Conservation (phyloP, 2,329 filamentous ascomycete species). For the Dothideomycetidae sp. region DNA sequence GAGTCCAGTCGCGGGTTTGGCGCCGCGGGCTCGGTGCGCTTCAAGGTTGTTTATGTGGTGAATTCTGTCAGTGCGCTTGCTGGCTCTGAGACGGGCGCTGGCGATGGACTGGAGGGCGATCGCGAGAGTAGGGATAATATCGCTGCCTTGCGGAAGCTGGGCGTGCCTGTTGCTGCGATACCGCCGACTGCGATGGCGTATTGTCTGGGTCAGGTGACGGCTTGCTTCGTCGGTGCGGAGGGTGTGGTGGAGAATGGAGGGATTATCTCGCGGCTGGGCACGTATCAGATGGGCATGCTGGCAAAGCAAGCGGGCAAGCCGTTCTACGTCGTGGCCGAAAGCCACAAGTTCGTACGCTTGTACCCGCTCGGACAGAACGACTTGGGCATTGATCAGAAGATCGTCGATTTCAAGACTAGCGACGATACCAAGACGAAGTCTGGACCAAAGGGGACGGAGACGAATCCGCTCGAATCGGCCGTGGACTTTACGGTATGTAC, state of each 20-base stretch:
- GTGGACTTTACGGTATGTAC: conserved; percentile 56
- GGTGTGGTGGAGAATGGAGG: conserved; percentile 90
- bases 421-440: conserved; percentile 21
- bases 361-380: conserved; percentile 73
- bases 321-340: conserved; percentile 86
- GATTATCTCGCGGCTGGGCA: conserved; percentile 75
- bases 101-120: conserved; percentile 27
- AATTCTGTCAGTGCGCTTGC: conserved; percentile 15
- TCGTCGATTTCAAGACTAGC: conserved; percentile 56
- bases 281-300: conserved; percentile 71
- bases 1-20: conserved; percentile 36
- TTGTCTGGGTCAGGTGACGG: conserved; percentile 59
- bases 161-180: conserved; percentile 73
- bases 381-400: conserved; percentile 62
- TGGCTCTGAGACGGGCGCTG: conserved; percentile 16
- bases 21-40: conserved; percentile 47
- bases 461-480: conserved; percentile 28
- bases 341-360: conserved; percentile 87
- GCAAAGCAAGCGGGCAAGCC: conserved; percentile 59
- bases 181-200: conserved; percentile 64
- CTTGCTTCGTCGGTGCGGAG: conserved; percentile 55
- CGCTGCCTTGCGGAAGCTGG: conserved; percentile 52
- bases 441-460: conserved; percentile 11
- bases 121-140: conserved; percentile 60
- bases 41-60: conserved; percentile 63